Percentiles rank a stretch among this genome's conserved stretches.
Evolutionary conservation across 1,284 basidiomycete genomes (phyloP).

Genomic region (Papiliotrema fonsecae): DNA sequence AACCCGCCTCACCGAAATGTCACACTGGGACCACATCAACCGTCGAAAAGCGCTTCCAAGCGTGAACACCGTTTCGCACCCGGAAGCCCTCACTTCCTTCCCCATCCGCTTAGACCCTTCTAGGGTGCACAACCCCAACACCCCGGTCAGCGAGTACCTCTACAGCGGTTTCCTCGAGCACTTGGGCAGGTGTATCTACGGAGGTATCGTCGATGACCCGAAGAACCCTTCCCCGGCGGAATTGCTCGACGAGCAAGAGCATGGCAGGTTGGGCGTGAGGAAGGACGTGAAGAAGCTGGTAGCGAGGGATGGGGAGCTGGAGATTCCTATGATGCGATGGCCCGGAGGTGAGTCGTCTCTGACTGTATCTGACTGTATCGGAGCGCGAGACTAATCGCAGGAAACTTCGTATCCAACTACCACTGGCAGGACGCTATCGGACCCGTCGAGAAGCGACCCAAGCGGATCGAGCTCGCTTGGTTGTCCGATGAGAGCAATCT

Average conservation of each 20-base stretch:
- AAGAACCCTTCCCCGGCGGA: conserved; percentile 38
- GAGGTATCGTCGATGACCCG: conserved; percentile 56
- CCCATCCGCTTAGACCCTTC: not conserved
- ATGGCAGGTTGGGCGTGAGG: conserved; percentile 52
- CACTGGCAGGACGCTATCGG: conserved; percentile 65
- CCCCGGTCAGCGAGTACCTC: conserved; percentile 24
- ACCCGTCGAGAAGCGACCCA: conserved; percentile 54
- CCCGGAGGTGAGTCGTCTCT: conserved; percentile 47
- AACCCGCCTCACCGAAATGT: too few relatives aligned
- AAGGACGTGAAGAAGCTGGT: conserved; percentile 57
- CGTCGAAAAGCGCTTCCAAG: not conserved
- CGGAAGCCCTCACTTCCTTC: not conserved
- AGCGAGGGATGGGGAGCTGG: conserved; percentile 52
- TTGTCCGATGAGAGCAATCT: conserved; percentile 59
- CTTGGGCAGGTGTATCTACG: conserved; percentile 60
- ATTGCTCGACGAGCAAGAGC: conserved; percentile 29
- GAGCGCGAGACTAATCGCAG: conserved; percentile 11
- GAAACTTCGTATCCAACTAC: conserved; percentile 57
- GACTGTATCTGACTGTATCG: not conserved
- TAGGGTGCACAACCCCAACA: not conserved
- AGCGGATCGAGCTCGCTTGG: conserved; percentile 62
- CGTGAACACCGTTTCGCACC: not conserved
- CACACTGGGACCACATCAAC: conserved; percentile 1
- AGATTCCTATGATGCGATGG: conserved; percentile 59
- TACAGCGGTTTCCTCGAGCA: conserved; percentile 63